A percentile compares a stretch with the other conserved stretches of the same genome.
These are phyloP conservation scores for Aegilops speltoides DNA, from an alignment of 176 grass and related monocot genomes.

Conservation along the genomic window DNA sequence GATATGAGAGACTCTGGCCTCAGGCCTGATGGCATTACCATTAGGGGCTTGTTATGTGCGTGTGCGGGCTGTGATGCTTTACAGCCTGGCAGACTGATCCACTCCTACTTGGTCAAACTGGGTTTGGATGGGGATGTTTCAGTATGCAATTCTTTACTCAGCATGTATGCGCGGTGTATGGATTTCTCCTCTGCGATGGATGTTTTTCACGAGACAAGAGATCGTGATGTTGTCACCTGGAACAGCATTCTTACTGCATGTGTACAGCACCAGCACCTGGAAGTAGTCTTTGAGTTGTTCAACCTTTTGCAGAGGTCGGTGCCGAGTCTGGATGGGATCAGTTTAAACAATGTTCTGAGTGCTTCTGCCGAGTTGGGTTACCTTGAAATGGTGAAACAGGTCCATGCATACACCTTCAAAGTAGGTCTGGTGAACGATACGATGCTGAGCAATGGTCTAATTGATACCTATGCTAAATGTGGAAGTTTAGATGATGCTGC, in stretches of 20 bases:
- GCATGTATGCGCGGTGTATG: conserved; percentile 54
- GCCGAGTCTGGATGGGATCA: conserved; percentile 58
- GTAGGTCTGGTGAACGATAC: conserved; percentile 35
- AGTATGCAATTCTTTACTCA: conserved; percentile 54
- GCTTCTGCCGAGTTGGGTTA: conserved; percentile 63
- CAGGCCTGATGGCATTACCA: conserved; percentile 65
- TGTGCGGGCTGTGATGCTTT: conserved; percentile 64
- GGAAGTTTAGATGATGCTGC: conserved; percentile 70
- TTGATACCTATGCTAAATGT: conserved; percentile 87
- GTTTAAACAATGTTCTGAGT: conserved; percentile 59
- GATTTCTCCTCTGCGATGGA: conserved; percentile 51
- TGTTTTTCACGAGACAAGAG: conserved; percentile 35
- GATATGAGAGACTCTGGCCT: conserved; percentile 61
- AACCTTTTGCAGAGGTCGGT: conserved; percentile 37
- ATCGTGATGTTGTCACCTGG: conserved; percentile 45
- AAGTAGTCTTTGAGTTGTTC: conserved; percentile 51
- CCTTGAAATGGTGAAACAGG: conserved; percentile 56
- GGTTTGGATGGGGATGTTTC: conserved; percentile 35
- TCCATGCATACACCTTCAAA: conserved; percentile 53
- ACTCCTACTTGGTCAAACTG: conserved; percentile 49
- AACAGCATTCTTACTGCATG: conserved; percentile 60
- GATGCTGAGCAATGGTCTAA: conserved; percentile 61
- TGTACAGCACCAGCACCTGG: conserved; percentile 40
- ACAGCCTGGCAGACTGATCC: conserved; percentile 59
- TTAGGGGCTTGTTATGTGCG: conserved; percentile 67